Percentiles rank a stretch among this genome's conserved stretches.
Conservation (phyloP, 148 eudicot genomes). For the Vaccinium corymbosum region DNA sequence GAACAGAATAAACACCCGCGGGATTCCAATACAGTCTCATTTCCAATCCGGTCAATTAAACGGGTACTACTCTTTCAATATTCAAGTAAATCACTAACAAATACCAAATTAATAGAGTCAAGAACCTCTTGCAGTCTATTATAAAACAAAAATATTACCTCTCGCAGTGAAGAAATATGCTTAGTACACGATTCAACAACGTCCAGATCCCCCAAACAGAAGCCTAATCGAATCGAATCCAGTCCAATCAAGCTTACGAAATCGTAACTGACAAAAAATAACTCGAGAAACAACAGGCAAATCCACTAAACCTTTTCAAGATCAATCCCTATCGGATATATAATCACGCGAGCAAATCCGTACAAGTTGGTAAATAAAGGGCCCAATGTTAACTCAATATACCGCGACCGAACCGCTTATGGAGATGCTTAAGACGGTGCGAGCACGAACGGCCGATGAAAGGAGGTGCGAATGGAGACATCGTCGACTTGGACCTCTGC, state of each 20-base stretch:
- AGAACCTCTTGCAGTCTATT: not conserved
- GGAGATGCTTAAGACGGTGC: constrained; percentile 14
- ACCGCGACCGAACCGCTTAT: not conserved
- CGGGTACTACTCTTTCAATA: not conserved
- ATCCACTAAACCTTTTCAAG: not conserved
- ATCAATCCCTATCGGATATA: not conserved
- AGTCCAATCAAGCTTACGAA: not conserved
- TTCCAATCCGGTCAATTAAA: not conserved
- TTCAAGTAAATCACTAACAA: not conserved
- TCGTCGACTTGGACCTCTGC: not conserved
- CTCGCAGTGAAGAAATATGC: not conserved
- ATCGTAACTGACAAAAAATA: not conserved
- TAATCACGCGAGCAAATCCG: not conserved
- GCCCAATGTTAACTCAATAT: constrained; percentile 12
- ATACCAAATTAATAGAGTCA: not conserved
- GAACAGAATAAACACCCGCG: not conserved
- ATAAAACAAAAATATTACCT: not conserved
- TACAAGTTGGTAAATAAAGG: not conserved
- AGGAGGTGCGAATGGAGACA: constrained; percentile 3
- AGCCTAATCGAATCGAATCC: constrained; percentile 2
- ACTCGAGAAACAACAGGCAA: not conserved
- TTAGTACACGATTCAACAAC: not conserved
- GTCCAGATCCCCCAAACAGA: constrained; percentile 5
- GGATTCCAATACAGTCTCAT: not conserved
- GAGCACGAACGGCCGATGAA: constrained; percentile 4